A percentile compares a stretch with the other conserved stretches of the same genome.
These are phyloP conservation scores for Candida nitratophila DNA, from an alignment of 805 yeast genomes.

Conservation along the genomic window DNA sequence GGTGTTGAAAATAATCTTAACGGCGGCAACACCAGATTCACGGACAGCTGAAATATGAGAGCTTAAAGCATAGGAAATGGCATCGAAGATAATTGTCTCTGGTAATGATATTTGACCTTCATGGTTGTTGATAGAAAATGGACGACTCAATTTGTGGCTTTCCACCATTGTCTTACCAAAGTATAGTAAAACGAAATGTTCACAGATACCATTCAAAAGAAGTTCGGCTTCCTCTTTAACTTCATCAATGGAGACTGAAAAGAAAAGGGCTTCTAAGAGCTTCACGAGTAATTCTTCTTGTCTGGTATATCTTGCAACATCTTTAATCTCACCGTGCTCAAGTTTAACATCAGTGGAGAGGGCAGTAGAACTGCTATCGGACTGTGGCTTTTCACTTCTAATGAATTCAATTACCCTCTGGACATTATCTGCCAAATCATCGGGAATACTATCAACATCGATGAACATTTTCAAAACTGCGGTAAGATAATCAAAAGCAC, in stretches of 20 bases:
- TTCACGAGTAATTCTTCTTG: slow-evolving; percentile 62
- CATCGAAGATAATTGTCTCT: slow-evolving; percentile 65
- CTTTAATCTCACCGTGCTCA: slow-evolving; percentile 37
- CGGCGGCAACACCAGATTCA: slow-evolving; percentile 60
- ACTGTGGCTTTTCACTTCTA: slow-evolving; percentile 21
- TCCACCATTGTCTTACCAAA: slow-evolving; percentile 68
- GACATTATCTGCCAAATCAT: slow-evolving; percentile 35
- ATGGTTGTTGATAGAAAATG: slow-evolving; percentile 68
- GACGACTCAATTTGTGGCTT: slow-evolving; percentile 56
- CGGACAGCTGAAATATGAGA: slow-evolving; percentile 67
- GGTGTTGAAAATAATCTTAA: slow-evolving; percentile 53
- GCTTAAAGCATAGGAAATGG: slow-evolving; percentile 73
- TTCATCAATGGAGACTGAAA: slow-evolving; percentile 69
- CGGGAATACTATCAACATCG: slow-evolving; percentile 44
- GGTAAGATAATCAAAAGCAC: slow-evolving; percentile 70
- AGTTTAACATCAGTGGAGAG: slow-evolving; percentile 10
- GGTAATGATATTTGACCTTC: slow-evolving; percentile 70
- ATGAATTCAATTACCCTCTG: slow-evolving; percentile 42
- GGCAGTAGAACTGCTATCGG: slow-evolving; percentile 8
- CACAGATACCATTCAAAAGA: slow-evolving; percentile 60
- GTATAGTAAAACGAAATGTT: slow-evolving; percentile 73
- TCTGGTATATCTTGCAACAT: slow-evolving; percentile 41
- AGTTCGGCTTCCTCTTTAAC: slow-evolving; percentile 57
- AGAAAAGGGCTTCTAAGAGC: slow-evolving; percentile 65
- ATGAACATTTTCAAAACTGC: slow-evolving; percentile 63